phyloP scores from a whole-genome alignment of 495 filamentous ascomycete genomes.

The Darksidea phi region DNA sequence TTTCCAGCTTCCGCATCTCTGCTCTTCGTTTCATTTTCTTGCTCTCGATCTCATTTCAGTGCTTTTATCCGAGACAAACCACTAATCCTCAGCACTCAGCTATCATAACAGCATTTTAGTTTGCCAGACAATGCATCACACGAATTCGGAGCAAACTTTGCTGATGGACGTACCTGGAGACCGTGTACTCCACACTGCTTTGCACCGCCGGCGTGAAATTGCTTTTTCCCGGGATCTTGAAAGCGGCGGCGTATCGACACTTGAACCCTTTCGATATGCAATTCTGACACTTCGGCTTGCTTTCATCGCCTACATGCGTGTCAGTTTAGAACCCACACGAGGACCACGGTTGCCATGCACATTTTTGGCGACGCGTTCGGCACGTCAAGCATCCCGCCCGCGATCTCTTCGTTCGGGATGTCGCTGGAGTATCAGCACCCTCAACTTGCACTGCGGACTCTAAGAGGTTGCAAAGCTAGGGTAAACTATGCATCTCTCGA shows the following conservation, averaged over 20 bases:
- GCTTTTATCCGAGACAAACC: constrained; percentile 1
- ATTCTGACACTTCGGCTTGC: constrained; percentile 16
- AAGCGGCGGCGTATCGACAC: constrained; percentile 3
- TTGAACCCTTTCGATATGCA: constrained; percentile 15
- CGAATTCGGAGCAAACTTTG: too few species aligned
- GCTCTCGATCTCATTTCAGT: neutral
- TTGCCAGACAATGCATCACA: too few species aligned
- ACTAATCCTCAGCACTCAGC: neutral
- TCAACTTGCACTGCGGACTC: constrained; percentile 1
- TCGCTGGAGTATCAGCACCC: neutral
- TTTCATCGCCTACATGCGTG: constrained; percentile 9
- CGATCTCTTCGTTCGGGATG: constrained; percentile 5
- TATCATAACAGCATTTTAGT: too few species aligned
- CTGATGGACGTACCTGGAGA: neutral
- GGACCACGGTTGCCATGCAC: constrained; percentile 1
- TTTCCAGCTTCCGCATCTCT: neutral
- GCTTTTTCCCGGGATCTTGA: constrained; percentile 10
- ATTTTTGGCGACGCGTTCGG: constrained; percentile 16
- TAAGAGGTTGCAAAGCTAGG: neutral
- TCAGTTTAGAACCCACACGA: too few species aligned
- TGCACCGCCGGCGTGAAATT: constrained; percentile 5
- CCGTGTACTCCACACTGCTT: neutral
- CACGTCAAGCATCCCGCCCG: constrained; percentile 12
- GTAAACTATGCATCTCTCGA: too few species aligned
- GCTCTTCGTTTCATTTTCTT: neutral